Percentiles rank a stretch among this genome's conserved stretches.
Evolutionary conservation across 192 early-diverging fungal species (phyloP).

Genomic region (Pilobolus umbonatus): DNA sequence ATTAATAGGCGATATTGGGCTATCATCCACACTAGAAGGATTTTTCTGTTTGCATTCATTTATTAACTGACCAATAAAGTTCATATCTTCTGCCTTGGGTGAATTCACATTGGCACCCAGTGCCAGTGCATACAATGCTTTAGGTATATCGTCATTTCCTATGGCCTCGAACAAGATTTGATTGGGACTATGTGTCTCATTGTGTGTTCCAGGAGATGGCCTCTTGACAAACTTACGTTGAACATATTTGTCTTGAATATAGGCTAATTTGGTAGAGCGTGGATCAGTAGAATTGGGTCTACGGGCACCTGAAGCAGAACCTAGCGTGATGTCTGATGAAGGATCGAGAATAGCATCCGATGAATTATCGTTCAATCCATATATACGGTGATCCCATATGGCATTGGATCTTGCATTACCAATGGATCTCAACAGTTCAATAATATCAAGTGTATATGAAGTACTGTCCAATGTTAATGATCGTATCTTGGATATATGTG

Average conservation of each 20-base stretch:
- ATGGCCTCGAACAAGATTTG: constrained; percentile 23
- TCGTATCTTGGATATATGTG: constrained; percentile 71
- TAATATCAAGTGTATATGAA: constrained; percentile 61
- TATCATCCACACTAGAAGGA: background rate
- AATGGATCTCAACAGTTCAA: constrained; percentile 52
- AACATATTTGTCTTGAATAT: constrained; percentile 58
- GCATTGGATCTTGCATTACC: constrained; percentile 60
- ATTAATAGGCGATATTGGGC: background rate
- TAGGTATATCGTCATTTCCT: constrained; percentile 35
- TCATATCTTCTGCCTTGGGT: constrained; percentile 21
- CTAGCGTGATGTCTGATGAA: no score
- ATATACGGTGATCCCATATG: constrained; percentile 53
- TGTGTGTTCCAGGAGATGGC: no score
- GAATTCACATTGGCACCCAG: constrained; percentile 42
- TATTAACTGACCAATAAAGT: background rate
- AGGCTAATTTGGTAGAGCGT: constrained; percentile 49
- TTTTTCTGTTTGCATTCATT: no score
- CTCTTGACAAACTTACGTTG: constrained; percentile 41
- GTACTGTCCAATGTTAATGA: constrained; percentile 64
- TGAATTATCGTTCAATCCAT: background rate
- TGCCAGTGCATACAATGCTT: constrained; percentile 38
- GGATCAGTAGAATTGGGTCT: constrained; percentile 37
- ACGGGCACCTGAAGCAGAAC: no score
- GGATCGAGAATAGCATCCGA: background rate
- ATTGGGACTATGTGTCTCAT: background rate